A percentile compares a stretch with the other conserved stretches of the same genome.
Conservation (phyloP, 1,284 basidiomycete genomes). For the Irpex sp. region DNA sequence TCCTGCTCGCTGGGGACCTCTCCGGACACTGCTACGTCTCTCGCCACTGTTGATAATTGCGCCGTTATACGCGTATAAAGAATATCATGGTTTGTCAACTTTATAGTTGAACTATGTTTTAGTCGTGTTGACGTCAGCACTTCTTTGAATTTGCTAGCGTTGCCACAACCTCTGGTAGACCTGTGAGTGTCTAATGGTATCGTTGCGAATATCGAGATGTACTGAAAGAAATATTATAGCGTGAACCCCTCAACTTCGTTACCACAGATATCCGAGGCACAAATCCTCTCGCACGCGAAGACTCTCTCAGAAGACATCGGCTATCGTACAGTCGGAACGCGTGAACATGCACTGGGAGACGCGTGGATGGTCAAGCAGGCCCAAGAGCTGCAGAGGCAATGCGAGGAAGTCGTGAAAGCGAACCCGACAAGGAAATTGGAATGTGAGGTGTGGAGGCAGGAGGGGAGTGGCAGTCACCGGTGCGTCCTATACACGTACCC, state of each 20-base stretch:
- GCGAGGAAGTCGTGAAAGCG: constrained; percentile 46
- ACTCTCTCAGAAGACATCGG: constrained; percentile 82
- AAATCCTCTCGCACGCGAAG: constrained; percentile 56
- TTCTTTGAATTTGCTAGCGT: constrained; percentile 20
- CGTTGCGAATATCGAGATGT: too few relatives aligned
- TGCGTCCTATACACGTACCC: constrained; percentile 31
- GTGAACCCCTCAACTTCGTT: constrained; percentile 47
- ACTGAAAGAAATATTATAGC: constrained; percentile 26
- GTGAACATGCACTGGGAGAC: constrained; percentile 84
- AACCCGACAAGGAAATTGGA: constrained; percentile 57
- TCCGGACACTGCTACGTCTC: constrained; percentile 30
- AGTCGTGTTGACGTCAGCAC: too few relatives aligned
- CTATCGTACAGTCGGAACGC: constrained; percentile 88
- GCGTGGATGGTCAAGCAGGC: constrained; percentile 75
- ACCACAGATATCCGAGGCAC: constrained; percentile 67
- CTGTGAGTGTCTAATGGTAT: constrained; percentile 24
- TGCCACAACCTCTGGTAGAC: constrained; percentile 34
- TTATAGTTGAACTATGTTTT: background rate
- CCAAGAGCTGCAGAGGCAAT: constrained; percentile 51
- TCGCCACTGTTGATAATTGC: constrained; percentile 30
- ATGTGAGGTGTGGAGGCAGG: constrained; percentile 85
- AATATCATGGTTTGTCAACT: constrained; percentile 25
- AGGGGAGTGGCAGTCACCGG: constrained; percentile 81
- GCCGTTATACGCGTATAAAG: constrained; percentile 25
- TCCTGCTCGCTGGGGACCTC: constrained; percentile 28